Evolutionary conservation across 345 rosid species (phyloP).

Genomic region (Populus euphratica): DNA sequence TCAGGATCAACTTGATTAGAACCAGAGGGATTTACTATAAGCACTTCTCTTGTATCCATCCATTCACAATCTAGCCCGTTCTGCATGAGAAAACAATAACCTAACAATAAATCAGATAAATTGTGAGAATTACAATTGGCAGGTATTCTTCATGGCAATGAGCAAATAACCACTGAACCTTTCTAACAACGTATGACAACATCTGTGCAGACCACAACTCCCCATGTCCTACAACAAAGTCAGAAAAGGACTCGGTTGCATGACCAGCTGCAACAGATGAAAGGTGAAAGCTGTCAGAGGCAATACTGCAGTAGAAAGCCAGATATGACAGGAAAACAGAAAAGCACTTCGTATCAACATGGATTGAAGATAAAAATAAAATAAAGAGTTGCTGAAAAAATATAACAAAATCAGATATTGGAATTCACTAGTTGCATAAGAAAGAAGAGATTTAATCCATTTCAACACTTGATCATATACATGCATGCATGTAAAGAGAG

Average conservation of each 20-base stretch:
- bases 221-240: conserved; percentile 94
- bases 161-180: conserved; percentile 43
- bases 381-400: not conserved
- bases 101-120: not conserved
- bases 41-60: conserved; percentile 99
- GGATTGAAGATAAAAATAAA: not conserved
- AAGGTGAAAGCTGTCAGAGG: not conserved
- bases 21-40: conserved; percentile 83
- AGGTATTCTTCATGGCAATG: not conserved
- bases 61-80: conserved; percentile 72
- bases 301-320: not conserved
- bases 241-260: conserved; percentile 91
- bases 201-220: conserved; percentile 98
- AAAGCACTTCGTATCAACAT: not conserved
- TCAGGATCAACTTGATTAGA: conserved; percentile 97
- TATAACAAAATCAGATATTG: not conserved
- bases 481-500: not conserved
- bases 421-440: not conserved
- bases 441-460: not conserved
- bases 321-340: not conserved
- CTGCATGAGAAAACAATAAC: conserved; percentile 33
- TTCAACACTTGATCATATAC: not conserved
- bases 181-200: conserved; percentile 69
- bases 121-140: not conserved
- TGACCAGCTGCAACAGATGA: conserved; percentile 69